phyloP scores from a whole-genome alignment of 495 filamentous ascomycete genomes.

The Lasiosphaeria hispida region DNA sequence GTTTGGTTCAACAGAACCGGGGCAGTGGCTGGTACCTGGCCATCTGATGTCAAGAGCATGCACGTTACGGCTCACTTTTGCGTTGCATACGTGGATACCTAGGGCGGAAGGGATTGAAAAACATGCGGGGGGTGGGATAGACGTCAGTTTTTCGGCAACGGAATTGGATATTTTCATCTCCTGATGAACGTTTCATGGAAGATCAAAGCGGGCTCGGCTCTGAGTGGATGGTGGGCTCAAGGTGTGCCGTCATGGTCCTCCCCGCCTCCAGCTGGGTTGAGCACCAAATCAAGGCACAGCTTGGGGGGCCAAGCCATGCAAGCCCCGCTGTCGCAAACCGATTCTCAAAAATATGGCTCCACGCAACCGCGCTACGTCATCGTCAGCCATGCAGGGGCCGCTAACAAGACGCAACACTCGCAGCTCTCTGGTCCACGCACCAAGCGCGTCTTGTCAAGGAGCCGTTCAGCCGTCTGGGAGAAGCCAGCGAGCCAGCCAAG shows the following conservation, averaged over 20 bases:
- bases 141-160: too few species aligned
- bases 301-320: slow-evolving; percentile 14
- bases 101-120: too few species aligned
- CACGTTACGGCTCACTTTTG: too few species aligned
- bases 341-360: not conserved
- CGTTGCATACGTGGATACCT: too few species aligned
- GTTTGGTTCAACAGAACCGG: too few species aligned
- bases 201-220: too few species aligned
- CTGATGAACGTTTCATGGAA: too few species aligned
- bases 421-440: not conserved
- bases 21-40: too few species aligned
- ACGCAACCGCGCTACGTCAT: slow-evolving; percentile 21
- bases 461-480: not conserved
- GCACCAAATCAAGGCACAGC: slow-evolving; percentile 16
- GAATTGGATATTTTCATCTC: too few species aligned
- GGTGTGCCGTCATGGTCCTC: slow-evolving; percentile 10
- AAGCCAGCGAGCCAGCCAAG: not conserved
- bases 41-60: too few species aligned
- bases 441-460: not conserved
- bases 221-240: not conserved
- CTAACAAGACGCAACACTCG: slow-evolving; percentile 17
- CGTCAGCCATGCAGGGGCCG: slow-evolving; percentile 15
- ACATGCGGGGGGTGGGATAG: too few species aligned
- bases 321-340: slow-evolving; percentile 7
- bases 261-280: not conserved